Percentiles rank a stretch among this genome's conserved stretches.
These are phyloP conservation scores for Chaetomiaceae sp. DNA, from an alignment of 2,329 filamentous ascomycete species.

Conservation along the genomic window DNA sequence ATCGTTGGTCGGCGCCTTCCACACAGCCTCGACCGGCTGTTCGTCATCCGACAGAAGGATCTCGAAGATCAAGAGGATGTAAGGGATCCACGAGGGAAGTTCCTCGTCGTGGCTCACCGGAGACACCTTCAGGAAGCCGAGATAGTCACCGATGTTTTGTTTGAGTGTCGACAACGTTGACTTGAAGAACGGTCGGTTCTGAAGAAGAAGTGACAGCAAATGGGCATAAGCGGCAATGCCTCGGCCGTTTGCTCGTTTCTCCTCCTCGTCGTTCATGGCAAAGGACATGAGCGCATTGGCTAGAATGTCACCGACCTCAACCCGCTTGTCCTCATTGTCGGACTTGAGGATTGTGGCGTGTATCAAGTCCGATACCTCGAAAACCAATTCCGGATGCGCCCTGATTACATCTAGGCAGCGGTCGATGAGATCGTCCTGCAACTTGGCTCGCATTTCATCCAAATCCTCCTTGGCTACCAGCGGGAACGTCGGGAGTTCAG, in stretches of 20 bases:
- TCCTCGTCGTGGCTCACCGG: conserved; percentile 64
- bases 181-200: conserved; percentile 72
- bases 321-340: conserved; percentile 48
- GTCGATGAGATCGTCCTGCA: conserved; percentile 76
- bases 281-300: conserved; percentile 76
- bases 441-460: conserved; percentile 64
- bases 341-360: conserved; percentile 60
- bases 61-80: conserved; percentile 84
- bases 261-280: conserved; percentile 49
- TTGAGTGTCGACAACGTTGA: conserved; percentile 68
- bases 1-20: conserved; percentile 53
- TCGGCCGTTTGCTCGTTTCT: conserved; percentile 56
- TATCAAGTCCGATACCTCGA: conserved; percentile 86
- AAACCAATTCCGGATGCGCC: conserved; percentile 79
- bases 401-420: conserved; percentile 86
- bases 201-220: conserved; percentile 78
- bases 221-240: conserved; percentile 85
- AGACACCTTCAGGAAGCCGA: conserved; percentile 70
- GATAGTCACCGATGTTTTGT: conserved; percentile 67
- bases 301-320: conserved; percentile 75
- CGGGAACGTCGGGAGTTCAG: conserved; percentile 23
- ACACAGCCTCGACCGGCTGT: conserved; percentile 67
- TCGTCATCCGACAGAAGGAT: conserved; percentile 84
- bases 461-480: conserved; percentile 68
- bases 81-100: conserved; percentile 86